Percentiles rank a stretch among this genome's conserved stretches.
These are phyloP conservation scores for Nitzschia inconspicua DNA, from an alignment of 108 stramenopile genomes.

Conservation along the genomic window DNA sequence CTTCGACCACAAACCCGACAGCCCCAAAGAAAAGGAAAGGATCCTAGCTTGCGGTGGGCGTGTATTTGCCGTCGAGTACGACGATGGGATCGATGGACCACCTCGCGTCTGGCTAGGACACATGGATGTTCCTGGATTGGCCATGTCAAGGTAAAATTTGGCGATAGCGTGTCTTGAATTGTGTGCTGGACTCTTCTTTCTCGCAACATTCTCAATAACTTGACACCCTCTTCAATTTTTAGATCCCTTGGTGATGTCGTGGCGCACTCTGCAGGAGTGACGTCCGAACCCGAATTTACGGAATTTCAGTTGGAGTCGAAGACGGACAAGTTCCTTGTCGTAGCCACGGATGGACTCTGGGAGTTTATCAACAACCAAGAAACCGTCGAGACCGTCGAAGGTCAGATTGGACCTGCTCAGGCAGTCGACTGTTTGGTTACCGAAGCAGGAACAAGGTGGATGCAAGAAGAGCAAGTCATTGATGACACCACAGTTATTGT, in stretches of 20 bases:
- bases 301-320: constrained; percentile 78
- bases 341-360: constrained; percentile 98
- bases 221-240: background rate
- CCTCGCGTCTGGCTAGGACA: constrained; percentile 98
- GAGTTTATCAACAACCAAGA: constrained; percentile 96
- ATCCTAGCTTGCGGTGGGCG: constrained; percentile 92
- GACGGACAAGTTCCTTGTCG: constrained; percentile 85
- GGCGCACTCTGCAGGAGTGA: constrained; percentile 97
- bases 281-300: constrained; percentile 92
- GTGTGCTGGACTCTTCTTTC: background rate
- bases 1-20: constrained; percentile 97
- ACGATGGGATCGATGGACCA: constrained; percentile 98
- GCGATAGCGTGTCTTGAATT: background rate
- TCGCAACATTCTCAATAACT: constrained; percentile 1
- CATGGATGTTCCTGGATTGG: constrained; percentile 98
- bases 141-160: constrained; percentile 82
- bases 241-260: constrained; percentile 96
- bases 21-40: constrained; percentile 93
- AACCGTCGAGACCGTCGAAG: constrained; percentile 84
- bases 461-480: constrained; percentile 97
- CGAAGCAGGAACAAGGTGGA: constrained; percentile 94
- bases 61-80: constrained; percentile 98
- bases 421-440: constrained; percentile 90
- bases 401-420: constrained; percentile 75
- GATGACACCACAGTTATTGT: constrained; percentile 98